Evolutionary conservation across 2,329 filamentous ascomycete species (phyloP).

Genomic region (Aspergillus fischeri): DNA sequence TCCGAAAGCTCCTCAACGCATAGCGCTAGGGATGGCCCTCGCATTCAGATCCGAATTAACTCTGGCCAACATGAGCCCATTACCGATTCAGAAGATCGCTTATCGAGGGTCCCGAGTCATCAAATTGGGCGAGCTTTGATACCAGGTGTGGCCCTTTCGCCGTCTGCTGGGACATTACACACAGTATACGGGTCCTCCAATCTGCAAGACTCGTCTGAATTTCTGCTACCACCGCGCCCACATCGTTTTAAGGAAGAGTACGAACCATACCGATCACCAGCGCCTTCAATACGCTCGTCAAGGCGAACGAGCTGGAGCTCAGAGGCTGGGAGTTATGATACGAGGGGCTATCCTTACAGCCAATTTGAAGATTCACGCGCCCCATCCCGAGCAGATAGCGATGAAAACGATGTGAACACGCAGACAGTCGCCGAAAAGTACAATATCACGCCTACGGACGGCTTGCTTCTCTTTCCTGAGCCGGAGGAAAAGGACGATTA

Average conservation of each 20-base stretch:
- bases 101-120: slow-evolving; percentile 15
- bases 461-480: slow-evolving; percentile 64
- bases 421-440: slow-evolving; percentile 72
- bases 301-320: slow-evolving; percentile 64
- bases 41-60: slow-evolving; percentile 62
- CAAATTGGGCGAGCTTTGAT: slow-evolving; percentile 18
- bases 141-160: slow-evolving; percentile 9
- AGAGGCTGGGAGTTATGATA: slow-evolving; percentile 52
- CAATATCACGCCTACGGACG: slow-evolving; percentile 65
- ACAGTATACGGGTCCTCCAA: slow-evolving; percentile 48
- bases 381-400: slow-evolving; percentile 58
- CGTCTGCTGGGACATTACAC: slow-evolving; percentile 28
- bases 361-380: slow-evolving; percentile 59
- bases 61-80: slow-evolving; percentile 55
- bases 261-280: slow-evolving; percentile 45
- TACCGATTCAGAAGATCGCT: slow-evolving; percentile 32
- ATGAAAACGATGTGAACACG: slow-evolving; percentile 63
- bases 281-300: slow-evolving; percentile 52
- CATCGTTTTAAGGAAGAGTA: slow-evolving; percentile 52
- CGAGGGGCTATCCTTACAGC: slow-evolving; percentile 46
- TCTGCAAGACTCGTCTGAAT: slow-evolving; percentile 43
- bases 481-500: slow-evolving; percentile 72
- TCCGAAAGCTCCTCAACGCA: slow-evolving; percentile 5
- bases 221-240: slow-evolving; percentile 40
- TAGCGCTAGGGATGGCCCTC: slow-evolving; percentile 42